A percentile compares a stretch with the other conserved stretches of the same genome.
Evolutionary conservation across 192 early-diverging fungal genomes (phyloP).

Genomic region (Endogone sp.): DNA sequence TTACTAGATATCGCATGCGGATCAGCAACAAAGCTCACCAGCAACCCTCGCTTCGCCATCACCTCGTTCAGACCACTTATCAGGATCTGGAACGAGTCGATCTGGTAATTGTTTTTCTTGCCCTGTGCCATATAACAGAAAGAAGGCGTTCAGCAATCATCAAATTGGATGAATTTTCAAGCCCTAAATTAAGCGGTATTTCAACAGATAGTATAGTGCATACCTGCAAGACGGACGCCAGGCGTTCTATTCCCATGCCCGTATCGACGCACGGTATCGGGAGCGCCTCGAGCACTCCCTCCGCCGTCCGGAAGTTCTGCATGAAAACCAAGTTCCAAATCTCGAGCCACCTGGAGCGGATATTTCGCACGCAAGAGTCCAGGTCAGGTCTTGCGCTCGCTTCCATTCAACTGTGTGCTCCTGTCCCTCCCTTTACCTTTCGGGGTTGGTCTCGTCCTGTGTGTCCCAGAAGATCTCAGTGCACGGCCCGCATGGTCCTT

Average conservation of each 20-base stretch:
- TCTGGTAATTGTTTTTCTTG: slow-evolving; percentile 50
- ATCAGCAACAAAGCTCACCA: slow-evolving; percentile 21
- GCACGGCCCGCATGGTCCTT: slow-evolving; percentile 59
- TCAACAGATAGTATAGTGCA: neutral
- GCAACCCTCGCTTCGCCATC: slow-evolving; percentile 27
- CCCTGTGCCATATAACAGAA: slow-evolving; percentile 14
- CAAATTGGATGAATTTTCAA: too few relatives aligned
- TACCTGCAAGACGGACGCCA: slow-evolving; percentile 45
- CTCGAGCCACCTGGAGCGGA: slow-evolving; percentile 46
- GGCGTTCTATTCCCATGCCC: slow-evolving; percentile 55
- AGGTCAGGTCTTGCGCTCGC: neutral
- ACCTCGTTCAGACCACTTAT: slow-evolving; percentile 36
- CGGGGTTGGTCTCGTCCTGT: slow-evolving; percentile 26
- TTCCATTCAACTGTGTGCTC: neutral
- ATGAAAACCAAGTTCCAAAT: slow-evolving; percentile 65
- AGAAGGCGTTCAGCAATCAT: too few relatives aligned
- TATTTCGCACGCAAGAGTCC: neutral
- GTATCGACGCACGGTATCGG: slow-evolving; percentile 57
- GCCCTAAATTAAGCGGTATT: too few relatives aligned
- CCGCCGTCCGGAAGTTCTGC: slow-evolving; percentile 45
- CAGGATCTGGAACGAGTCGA: slow-evolving; percentile 43
- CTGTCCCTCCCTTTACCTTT: slow-evolving; percentile 17
- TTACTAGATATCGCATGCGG: too few relatives aligned
- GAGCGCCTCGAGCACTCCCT: slow-evolving; percentile 38
- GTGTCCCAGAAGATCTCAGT: slow-evolving; percentile 67